phyloP scores from a whole-genome alignment of 805 yeast species.

The Suhomyces sp. region DNA sequence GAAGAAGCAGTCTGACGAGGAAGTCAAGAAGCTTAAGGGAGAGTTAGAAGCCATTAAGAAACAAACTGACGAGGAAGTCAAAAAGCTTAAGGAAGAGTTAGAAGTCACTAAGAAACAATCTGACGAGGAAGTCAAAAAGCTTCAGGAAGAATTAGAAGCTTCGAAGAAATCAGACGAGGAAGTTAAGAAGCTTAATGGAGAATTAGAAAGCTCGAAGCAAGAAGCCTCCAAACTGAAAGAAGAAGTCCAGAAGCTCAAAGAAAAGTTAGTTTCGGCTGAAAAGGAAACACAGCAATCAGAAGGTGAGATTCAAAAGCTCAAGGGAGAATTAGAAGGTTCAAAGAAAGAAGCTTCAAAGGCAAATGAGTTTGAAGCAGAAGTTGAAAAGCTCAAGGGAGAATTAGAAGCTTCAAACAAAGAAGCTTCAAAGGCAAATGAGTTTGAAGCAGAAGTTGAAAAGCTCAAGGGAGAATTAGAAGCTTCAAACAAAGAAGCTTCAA shows the following conservation, averaged over 20 bases:
- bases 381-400: neutral
- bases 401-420: neutral
- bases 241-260: neutral
- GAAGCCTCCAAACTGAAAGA: neutral
- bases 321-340: neutral
- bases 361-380: neutral
- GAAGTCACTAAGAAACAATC: no score
- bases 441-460: neutral
- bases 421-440: neutral
- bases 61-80: neutral
- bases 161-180: neutral
- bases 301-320: neutral
- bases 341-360: neutral
- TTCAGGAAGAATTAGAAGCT: no score
- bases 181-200: neutral
- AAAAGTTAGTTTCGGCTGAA: neutral
- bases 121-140: no score
- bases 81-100: neutral
- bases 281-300: neutral
- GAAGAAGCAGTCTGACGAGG: neutral
- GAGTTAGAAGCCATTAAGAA: conserved; percentile 4
- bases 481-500: neutral
- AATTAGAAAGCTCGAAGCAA: conserved; percentile 5
- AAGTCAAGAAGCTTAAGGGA: neutral
- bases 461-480: neutral